Evolutionary conservation across 2,329 filamentous ascomycete genomes (phyloP).

Genomic region (Trichophyton equinum): DNA sequence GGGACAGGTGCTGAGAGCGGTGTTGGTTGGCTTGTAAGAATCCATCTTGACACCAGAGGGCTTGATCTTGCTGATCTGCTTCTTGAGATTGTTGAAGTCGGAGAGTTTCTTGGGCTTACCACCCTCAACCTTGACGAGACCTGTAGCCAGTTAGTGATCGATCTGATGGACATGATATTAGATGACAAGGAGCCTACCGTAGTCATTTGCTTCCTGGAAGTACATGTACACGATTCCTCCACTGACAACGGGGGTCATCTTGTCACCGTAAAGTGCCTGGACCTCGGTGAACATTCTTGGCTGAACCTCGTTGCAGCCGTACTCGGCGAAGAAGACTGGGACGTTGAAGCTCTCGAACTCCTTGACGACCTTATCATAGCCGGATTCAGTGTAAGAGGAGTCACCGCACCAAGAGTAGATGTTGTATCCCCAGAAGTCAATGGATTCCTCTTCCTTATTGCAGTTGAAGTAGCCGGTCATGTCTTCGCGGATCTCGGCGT

Average conservation of each 20-base stretch:
- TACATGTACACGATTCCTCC: constrained; percentile 99
- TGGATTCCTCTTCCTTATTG: constrained; percentile 45
- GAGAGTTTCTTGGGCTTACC: constrained; percentile 52
- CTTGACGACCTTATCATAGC: constrained; percentile 67
- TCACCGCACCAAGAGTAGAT: constrained; percentile 98
- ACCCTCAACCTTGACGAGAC: constrained; percentile 48
- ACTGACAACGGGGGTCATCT: constrained; percentile 82
- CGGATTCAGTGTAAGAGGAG: constrained; percentile 62
- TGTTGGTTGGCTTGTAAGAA: constrained; percentile 64
- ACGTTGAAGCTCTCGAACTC: constrained; percentile 86
- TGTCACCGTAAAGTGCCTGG: constrained; percentile 57
- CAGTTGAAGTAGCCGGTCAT: constrained; percentile 95
- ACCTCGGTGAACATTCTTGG: constrained; percentile 79
- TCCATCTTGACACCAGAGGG: constrained; percentile 54
- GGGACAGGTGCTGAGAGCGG: constrained; percentile 58
- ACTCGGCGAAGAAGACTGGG: constrained; percentile 96
- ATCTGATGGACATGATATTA: not conserved
- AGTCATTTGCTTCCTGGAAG: constrained; percentile 83
- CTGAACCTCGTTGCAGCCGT: constrained; percentile 72
- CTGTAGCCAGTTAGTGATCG: constrained; percentile 13
- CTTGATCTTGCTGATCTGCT: constrained; percentile 53
- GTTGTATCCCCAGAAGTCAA: constrained; percentile 99
- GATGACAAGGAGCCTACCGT: constrained; percentile 42
- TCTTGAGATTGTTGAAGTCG: constrained; percentile 63
- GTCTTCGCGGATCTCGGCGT: constrained; percentile 64